Evolutionary conservation across 2,329 filamentous ascomycete species (phyloP).

Genomic region (Apiospora saccharicola): DNA sequence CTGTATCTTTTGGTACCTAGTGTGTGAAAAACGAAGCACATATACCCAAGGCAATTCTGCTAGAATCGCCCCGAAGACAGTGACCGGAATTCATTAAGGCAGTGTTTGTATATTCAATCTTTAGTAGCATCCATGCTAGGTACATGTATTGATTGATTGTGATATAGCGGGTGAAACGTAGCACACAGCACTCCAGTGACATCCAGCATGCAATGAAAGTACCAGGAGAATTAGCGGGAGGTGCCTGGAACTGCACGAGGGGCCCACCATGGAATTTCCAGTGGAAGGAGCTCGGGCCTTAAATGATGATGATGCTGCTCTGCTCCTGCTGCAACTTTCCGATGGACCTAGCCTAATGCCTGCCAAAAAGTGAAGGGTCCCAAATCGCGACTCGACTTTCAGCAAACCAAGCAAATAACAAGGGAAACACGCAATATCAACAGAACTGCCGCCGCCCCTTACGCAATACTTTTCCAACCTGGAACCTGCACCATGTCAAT

Average conservation of each 20-base stretch:
- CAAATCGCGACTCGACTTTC: slow-evolving; percentile 2
- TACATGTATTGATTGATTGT: too few relatives aligned
- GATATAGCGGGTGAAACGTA: too few relatives aligned
- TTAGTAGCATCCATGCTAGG: too few relatives aligned
- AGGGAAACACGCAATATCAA: neutral
- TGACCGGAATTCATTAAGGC: too few relatives aligned
- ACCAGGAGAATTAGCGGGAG: neutral
- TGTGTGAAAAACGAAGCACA: too few relatives aligned
- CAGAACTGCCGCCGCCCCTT: neutral
- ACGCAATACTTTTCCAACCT: neutral
- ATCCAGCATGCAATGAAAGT: too few relatives aligned
- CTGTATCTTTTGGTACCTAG: too few relatives aligned
- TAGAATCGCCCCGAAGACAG: too few relatives aligned
- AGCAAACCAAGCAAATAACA: neutral
- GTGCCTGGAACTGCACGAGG: neutral
- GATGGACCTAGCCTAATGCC: slow-evolving; percentile 5
- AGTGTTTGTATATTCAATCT: too few relatives aligned
- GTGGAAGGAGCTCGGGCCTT: slow-evolving; percentile 21
- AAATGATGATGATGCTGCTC: slow-evolving; percentile 12
- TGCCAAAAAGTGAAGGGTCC: slow-evolving; percentile 13
- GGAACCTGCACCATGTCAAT: neutral
- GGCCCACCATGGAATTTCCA: slow-evolving; percentile 18
- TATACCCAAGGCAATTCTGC: too few relatives aligned
- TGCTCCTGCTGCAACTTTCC: slow-evolving; percentile 4
- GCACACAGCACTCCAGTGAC: too few relatives aligned